Evolutionary conservation across 768 basidiomycete genomes (phyloP), one percentile per base, ranked within the genome.

Genomic region (Daedalea quercina): DNA sequence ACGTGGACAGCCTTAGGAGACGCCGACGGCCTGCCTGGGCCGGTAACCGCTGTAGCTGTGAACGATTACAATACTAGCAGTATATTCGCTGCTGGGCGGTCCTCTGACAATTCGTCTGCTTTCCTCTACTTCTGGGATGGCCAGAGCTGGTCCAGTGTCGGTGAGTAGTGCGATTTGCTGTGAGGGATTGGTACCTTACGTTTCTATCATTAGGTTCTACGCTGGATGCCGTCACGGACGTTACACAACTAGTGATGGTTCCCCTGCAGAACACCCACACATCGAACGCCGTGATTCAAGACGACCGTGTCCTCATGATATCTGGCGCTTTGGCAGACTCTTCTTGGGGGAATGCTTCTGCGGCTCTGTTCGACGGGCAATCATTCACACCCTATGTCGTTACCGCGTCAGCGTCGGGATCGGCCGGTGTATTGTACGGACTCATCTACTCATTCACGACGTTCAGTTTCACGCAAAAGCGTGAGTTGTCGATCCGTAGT

Each of bases 101-200:
- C 81, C 3, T 68, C 63, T n/a, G 80, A 85, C 52, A 83, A 80
- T 12, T 73, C 76, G 3, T 70, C 77, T 1, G 72, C 90, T 0
- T 97, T 91, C 72, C 68, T 97, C 53, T 74, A 78, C 34, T 87
- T 84, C 62, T 99, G 92, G 90, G 77, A 97, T 67, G 95, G 95
- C 45, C 52, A 67, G 23, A 70, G 74, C 2, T 99, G 95, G 95
- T 71, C 73, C 12, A 69, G 74, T 31, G 68, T 91, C 51, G 82
- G 87, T 85, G 61, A 45, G 74, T 65, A 42, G 7, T 24, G 3
- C 12, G 24, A 26, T 23, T 17, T 11, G 49, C 13, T 28, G 57
- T 46, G 23, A 19, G 20, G 19, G 17, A 35, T 46, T 7, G 24
- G 22, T 33, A 33, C 25, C 17, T 1, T 33, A 7, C 34, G 34